A percentile compares a stretch with the other conserved stretches of the same genome.
phyloP scores from a whole-genome alignment of 768 basidiomycete species.

The Epithele typhae region DNA sequence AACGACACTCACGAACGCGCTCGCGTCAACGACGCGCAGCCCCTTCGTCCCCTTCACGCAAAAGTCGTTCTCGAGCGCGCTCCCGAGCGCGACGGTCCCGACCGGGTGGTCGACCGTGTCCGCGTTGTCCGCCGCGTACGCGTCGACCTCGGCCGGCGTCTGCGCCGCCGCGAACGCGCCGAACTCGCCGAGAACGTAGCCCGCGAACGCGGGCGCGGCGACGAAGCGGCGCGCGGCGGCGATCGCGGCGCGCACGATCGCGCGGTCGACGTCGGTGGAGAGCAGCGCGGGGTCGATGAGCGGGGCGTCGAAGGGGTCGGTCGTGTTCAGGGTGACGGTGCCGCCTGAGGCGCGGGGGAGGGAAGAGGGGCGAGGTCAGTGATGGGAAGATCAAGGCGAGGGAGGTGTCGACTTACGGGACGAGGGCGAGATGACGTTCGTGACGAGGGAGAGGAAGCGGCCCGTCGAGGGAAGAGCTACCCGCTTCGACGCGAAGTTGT shows the following conservation, averaged over 20 bases:
- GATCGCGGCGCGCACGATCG: conserved; percentile 19
- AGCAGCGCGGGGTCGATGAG: conserved; percentile 20
- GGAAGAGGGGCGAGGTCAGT: too few species aligned
- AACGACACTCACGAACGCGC: conserved; percentile 14
- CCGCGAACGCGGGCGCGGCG: conserved; percentile 3
- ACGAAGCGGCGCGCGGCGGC: conserved; percentile 1
- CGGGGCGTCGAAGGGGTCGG: conserved; percentile 17
- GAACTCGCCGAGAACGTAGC: conserved; percentile 4
- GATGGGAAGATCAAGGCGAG: too few species aligned
- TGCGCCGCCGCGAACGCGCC: conserved; percentile 1
- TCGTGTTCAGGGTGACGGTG: conserved; percentile 12
- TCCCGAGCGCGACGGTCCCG: conserved; percentile 31
- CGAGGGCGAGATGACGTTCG: conserved; percentile 11
- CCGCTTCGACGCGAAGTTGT: neutral
- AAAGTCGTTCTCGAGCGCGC: conserved; percentile 34
- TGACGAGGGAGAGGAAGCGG: conserved; percentile 11
- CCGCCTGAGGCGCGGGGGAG: conserved; percentile 11
- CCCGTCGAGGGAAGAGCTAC: conserved; percentile 12
- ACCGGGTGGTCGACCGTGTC: conserved; percentile 2
- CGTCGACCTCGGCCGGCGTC: conserved; percentile 7
- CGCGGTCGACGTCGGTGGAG: conserved; percentile 20
- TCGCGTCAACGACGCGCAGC: conserved; percentile 31
- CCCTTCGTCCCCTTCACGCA: conserved; percentile 37
- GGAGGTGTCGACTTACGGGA: too few species aligned
- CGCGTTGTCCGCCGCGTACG: conserved; percentile 1